Evolutionary conservation across 2,329 filamentous ascomycete genomes (phyloP).

Genomic region (Aureobasidium sp.): DNA sequence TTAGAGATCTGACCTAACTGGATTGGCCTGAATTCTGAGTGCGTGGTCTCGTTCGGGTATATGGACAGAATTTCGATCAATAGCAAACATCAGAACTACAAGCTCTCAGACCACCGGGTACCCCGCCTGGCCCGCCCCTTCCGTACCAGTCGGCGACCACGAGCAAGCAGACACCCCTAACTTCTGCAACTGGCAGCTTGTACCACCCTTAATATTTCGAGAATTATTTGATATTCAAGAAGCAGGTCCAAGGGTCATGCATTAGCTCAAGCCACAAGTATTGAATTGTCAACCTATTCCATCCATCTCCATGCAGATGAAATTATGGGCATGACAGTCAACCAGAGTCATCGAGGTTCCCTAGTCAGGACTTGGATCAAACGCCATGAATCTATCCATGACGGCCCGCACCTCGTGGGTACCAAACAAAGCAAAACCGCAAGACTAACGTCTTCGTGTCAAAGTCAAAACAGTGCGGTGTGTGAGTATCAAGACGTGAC

Average conservation of each 20-base stretch:
- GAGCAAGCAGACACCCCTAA: background rate
- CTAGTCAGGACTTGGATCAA: background rate
- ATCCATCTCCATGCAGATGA: background rate
- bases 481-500: background rate
- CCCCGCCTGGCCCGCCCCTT: slow-evolving; percentile 2
- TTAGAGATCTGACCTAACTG: background rate
- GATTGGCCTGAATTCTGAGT: background rate
- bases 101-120: background rate
- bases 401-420: slow-evolving; percentile 2
- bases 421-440: background rate
- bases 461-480: background rate
- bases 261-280: background rate
- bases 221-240: background rate
- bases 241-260: background rate
- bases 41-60: background rate
- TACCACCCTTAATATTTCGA: too few relatives aligned
- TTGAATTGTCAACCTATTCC: background rate
- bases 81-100: background rate
- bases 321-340: background rate
- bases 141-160: background rate
- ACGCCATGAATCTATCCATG: background rate
- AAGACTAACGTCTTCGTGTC: background rate
- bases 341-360: background rate
- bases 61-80: background rate
- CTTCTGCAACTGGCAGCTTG: background rate